Evolutionary conservation across 805 yeast species (phyloP).

Genomic region (Sugiyamaella chiloensis): DNA sequence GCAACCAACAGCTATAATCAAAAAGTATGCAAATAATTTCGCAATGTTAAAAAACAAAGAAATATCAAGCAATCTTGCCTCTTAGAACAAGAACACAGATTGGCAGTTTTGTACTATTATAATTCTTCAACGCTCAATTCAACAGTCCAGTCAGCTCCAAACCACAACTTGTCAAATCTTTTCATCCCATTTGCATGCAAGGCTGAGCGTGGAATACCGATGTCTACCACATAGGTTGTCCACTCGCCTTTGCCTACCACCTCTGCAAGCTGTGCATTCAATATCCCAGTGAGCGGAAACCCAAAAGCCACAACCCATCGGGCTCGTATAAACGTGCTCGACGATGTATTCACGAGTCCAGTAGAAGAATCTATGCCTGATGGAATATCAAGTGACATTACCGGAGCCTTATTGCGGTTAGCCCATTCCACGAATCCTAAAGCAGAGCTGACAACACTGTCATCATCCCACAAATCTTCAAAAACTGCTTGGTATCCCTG

Average conservation of each 20-base stretch:
- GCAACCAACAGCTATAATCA: conserved; percentile 6
- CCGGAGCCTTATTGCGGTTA: conserved; percentile 45
- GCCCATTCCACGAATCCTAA: conserved; percentile 60
- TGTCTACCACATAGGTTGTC: conserved; percentile 60
- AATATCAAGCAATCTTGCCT: too few species aligned
- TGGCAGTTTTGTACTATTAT: too few species aligned
- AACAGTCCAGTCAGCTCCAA: conserved; percentile 28
- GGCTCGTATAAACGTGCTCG: conserved; percentile 37
- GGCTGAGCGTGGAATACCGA: conserved; percentile 64
- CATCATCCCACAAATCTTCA: conserved; percentile 49
- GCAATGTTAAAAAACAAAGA: too few species aligned
- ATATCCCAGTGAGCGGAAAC: conserved; percentile 62
- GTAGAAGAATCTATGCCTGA: conserved; percentile 82
- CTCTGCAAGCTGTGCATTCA: conserved; percentile 59
- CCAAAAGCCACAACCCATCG: conserved; percentile 68
- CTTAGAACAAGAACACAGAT: too few species aligned
- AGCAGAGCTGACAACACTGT: conserved; percentile 22
- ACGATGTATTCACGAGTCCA: conserved; percentile 41
- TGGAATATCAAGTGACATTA: conserved; percentile 73
- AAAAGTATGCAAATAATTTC: too few species aligned
- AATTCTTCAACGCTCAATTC: conserved; percentile 14
- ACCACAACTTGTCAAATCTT: conserved; percentile 47
- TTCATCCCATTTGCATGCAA: conserved; percentile 42
- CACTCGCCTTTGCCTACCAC: conserved; percentile 47
- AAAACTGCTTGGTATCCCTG: conserved; percentile 78